Base-by-base conservation (phyloP, 768 basidiomycete species). In the Chiua virens region DNA sequence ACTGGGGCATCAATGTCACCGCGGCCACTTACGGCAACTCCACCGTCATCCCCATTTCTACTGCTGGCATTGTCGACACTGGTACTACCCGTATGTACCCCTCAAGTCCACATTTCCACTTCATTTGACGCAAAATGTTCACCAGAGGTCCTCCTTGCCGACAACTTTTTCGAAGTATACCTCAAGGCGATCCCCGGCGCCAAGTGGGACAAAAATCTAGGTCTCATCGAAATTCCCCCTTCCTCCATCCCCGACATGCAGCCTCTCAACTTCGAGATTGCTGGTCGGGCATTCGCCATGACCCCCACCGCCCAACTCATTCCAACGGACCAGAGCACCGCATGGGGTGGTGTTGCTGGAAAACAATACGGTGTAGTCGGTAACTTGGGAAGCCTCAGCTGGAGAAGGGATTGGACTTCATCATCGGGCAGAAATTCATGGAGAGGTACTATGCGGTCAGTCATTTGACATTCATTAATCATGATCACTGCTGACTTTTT, bases 1-100 rank as follows among this genome's bases (percentile, higher is more conserved):
- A 35, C 54, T 67, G 65, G 65, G 65, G 65, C 8, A 59, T 66
- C 45, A 51, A 65, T 23, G 40, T 62, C 15, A 55, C 52, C n/a
- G 37, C 34, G 23, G 7, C 22, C 11, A 51, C 54, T 9, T 56
- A 53, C 27, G 59, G 57, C 28, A 13, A n/a, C 6, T 39, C 37
- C 25, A 47, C 42, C 14, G 17, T 56, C 22, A 59, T 62, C 15
- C 42, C 50, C 3, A 34, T 30, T 2, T 64, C 57, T 6, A 51
- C 49, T 10, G 57, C 65, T 32, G 65, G 65, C 5, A 62, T 66
- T 20, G 65, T 66, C 40, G 65, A 66, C 42, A 59, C 56, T 11
- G 64, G 64, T 22, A 66, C 62, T 22, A 58, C 59, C 22, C 59
- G 59, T 60, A 53, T 20, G 59, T 43, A 10, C 28, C 20, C 42